Evolutionary conservation across 2,329 filamentous ascomycete species (phyloP).

Genomic region (Chaetomium sp.): DNA sequence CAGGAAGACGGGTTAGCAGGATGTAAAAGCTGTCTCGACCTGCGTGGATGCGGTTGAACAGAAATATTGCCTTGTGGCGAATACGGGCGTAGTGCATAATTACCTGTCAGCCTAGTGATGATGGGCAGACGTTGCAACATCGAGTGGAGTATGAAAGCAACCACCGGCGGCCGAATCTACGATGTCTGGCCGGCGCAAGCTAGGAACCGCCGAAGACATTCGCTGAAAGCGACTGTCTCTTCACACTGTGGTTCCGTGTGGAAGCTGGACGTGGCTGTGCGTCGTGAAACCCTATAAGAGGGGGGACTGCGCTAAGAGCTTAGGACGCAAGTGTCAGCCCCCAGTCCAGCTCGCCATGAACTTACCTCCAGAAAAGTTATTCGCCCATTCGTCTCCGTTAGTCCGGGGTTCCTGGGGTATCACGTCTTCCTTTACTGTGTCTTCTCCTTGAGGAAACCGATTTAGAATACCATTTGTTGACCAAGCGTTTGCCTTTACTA

Average conservation of each 20-base stretch:
- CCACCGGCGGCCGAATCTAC: not conserved
- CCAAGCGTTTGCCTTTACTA: no score
- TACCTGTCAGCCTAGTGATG: conserved; percentile 10
- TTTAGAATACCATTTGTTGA: no score
- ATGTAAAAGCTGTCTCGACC: conserved; percentile 4
- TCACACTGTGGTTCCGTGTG: not conserved
- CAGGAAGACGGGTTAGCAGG: not conserved
- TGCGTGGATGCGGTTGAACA: conserved; percentile 21
- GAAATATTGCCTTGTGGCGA: conserved; percentile 20
- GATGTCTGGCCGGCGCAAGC: not conserved
- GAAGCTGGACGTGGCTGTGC: conserved; percentile 4
- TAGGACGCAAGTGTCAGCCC: no score
- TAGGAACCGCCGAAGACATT: no score
- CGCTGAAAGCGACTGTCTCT: not conserved
- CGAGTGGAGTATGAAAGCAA: not conserved
- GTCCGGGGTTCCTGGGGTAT: no score
- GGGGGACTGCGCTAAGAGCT: no score
- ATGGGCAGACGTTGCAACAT: conserved; percentile 1
- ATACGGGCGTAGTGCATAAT: conserved; percentile 9
- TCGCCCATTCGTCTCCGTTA: no score
- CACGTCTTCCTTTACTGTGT: no score
- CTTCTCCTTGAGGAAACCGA: no score
- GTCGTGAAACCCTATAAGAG: conserved; percentile 1
- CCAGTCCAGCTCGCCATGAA: no score
- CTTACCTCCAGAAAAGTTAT: no score